Evolutionary conservation across 2,329 filamentous ascomycete genomes (phyloP), one percentile per base, ranked within the genome.

Genomic region (Tricladium varicosporioides): DNA sequence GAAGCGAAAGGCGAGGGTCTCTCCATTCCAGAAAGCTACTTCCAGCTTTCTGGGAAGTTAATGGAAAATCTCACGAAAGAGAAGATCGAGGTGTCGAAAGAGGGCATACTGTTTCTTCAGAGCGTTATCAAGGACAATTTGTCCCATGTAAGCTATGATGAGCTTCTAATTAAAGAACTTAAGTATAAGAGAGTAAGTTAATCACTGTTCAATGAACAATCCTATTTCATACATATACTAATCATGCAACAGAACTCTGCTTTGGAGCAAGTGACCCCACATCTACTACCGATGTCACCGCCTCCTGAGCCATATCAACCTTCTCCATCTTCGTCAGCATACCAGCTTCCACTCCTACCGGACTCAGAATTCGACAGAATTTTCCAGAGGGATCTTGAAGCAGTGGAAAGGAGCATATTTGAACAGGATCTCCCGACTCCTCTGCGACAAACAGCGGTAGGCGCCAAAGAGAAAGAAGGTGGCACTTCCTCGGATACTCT

Each of bases 251-350:
- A 32, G 11, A 15, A 32, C 47, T 18, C 18, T 22, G 54, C 36
- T 9, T 48, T 63, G 13, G 63, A 66, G 27, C 63, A 62, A 36
- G 54, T 71, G 5, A 70, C 70, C 14, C 70, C 70, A 22, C 70
- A 66, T 5, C 55, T 72, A 5, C 64, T 67, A 4, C 68, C 70
- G 1, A 47, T 60, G 15, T 46, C 58, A 15, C 15, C 36, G 15
- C 46, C 58, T 14, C 27, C 40, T 2, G 27, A 57, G 15, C 59
- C 59, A n/a, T 68, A 63, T 55, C 62, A 67, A 22, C 65, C 67
- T 44, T 63, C 62, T 5, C 62, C 60, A 7, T 64, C 60, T 8
- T 62, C 66, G 32, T 49, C 62, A 15, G 54, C 50, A 19, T 69
- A 61, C 31, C 51, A 66, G 33, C 11, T 70, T 10, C 63, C 66